Percentiles rank a stretch among this genome's conserved stretches.
Conservation (phyloP, 257 asterid genomes). For the Capsicum rhomboideum region DNA sequence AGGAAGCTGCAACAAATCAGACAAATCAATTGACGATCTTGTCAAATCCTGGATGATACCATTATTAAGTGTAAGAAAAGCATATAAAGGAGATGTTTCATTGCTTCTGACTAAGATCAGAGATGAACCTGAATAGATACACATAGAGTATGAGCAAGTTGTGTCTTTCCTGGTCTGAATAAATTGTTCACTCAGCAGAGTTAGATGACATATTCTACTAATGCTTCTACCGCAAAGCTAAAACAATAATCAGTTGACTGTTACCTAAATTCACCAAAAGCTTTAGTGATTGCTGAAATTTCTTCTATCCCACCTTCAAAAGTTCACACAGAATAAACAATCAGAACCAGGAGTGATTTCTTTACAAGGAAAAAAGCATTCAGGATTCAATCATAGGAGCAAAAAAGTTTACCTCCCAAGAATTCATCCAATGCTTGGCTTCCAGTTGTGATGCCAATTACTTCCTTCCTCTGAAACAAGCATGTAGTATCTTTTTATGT, state of each 20-base stretch:
- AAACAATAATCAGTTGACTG: not conserved
- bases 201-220: constrained; percentile 2
- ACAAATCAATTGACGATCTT: not conserved
- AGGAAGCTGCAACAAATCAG: constrained; percentile 59
- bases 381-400: not conserved
- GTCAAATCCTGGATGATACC: not conserved
- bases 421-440: constrained; percentile 91
- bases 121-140: constrained; percentile 79
- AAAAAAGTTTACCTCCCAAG: constrained; percentile 48
- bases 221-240: not conserved
- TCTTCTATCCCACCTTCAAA: constrained; percentile 66
- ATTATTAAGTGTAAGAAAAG: not conserved
- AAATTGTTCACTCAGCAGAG: constrained; percentile 10
- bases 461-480: constrained; percentile 58
- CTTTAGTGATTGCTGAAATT: constrained; percentile 77
- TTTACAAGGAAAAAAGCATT: not conserved
- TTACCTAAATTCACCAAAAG: constrained; percentile 96
- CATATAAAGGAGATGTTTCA: not conserved
- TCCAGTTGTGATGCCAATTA: constrained; percentile 83
- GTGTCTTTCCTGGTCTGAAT: too few relatives aligned
- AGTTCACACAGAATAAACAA: not conserved
- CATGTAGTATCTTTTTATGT: not conserved
- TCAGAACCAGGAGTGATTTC: not conserved
- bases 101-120: not conserved
- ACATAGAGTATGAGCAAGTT: constrained; percentile 94